Percentiles rank a stretch among this genome's conserved stretches.
These are phyloP conservation scores for Anisodus acutangulus DNA, from an alignment of 257 asterid species.

Conservation along the genomic window DNA sequence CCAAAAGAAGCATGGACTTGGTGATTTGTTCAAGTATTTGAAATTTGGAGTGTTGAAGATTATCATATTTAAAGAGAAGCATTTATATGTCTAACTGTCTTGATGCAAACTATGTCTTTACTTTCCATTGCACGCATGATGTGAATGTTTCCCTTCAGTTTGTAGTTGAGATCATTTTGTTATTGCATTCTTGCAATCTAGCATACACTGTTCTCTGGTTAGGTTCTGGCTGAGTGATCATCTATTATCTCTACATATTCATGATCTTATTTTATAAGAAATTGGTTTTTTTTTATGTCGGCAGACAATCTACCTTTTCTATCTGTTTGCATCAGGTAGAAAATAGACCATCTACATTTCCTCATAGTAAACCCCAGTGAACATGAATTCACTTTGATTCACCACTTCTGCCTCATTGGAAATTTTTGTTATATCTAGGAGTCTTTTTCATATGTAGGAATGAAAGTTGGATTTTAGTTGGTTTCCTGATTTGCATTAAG, in stretches of 20 bases:
- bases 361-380: neutral
- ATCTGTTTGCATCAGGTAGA: neutral
- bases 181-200: neutral
- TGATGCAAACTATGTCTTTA: neutral
- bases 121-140: neutral
- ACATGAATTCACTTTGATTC: neutral
- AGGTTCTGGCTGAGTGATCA: neutral
- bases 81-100: neutral
- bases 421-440: constrained; percentile 14
- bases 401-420: neutral
- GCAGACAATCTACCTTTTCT: neutral
- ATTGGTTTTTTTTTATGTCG: neutral
- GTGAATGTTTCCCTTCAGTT: neutral
- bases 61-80: neutral
- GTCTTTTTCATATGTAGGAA: neutral
- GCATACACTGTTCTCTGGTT: neutral
- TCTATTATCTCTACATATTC: neutral
- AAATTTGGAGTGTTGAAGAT: neutral
- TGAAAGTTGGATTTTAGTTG: neutral
- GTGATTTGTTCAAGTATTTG: neutral
- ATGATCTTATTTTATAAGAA: neutral
- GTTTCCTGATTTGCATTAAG: constrained; percentile 18
- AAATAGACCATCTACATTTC: neutral
- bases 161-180: constrained; percentile 6
- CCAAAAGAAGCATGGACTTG: neutral